Evolutionary conservation across 495 filamentous ascomycete species (phyloP).

Genomic region (Penicillium malachiteum): DNA sequence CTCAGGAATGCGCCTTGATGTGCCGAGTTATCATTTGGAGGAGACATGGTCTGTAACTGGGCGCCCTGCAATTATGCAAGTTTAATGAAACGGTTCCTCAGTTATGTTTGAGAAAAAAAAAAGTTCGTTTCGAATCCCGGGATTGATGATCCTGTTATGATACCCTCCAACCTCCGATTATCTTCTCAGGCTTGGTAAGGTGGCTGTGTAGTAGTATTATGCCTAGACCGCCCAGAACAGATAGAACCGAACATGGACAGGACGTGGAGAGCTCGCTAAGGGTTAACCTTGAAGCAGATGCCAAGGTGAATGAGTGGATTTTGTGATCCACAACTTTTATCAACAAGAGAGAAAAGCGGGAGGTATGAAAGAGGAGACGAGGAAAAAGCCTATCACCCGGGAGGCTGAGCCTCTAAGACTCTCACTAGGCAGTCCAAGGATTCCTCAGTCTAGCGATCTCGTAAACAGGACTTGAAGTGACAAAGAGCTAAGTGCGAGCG

Average conservation of each 20-base stretch:
- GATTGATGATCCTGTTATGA: background rate
- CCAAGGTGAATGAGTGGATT: background rate
- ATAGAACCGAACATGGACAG: background rate
- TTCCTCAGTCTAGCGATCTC: too few species aligned
- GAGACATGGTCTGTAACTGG: conserved; percentile 19
- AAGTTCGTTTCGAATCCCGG: background rate
- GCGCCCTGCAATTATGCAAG: conserved; percentile 11
- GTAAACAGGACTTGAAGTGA: too few species aligned
- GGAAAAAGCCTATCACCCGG: background rate
- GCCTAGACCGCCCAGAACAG: background rate
- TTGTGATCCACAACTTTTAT: background rate
- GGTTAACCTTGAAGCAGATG: background rate
- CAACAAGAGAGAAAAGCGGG: background rate
- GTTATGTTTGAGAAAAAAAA: background rate
- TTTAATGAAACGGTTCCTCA: background rate
- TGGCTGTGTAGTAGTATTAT: conserved; percentile 10
- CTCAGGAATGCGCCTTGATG: conserved; percentile 18
- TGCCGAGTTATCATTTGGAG: conserved; percentile 12
- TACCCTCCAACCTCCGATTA: background rate
- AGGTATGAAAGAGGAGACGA: background rate
- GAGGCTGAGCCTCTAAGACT: background rate
- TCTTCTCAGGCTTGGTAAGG: background rate
- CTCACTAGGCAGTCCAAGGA: background rate
- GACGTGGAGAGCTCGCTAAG: background rate
- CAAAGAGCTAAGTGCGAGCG: too few species aligned